Percentiles rank a stretch among this genome's conserved stretches.
These are phyloP conservation scores for Tanacetum coccineum DNA, from an alignment of 129 eudicot species.

Conservation along the genomic window DNA sequence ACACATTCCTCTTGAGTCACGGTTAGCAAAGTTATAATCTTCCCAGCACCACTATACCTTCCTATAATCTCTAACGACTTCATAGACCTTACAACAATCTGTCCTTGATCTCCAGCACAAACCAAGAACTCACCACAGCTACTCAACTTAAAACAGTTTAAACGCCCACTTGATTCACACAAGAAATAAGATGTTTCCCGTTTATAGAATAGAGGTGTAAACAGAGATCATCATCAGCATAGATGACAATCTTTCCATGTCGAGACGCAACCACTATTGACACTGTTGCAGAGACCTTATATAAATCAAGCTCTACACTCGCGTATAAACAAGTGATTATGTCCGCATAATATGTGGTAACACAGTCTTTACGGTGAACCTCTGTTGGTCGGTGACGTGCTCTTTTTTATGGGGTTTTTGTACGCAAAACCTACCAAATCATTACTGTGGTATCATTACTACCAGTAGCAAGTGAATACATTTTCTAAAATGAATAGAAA, in stretches of 20 bases:
- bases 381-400: slow-evolving; percentile 47
- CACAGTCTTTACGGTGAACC: slow-evolving; percentile 54
- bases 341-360: slow-evolving; percentile 94
- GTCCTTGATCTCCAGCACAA: slow-evolving; percentile 96
- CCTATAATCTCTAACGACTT: slow-evolving; percentile 69
- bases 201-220: slow-evolving; percentile 81
- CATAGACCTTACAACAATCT: slow-evolving; percentile 87
- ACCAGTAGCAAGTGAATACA: slow-evolving; percentile 70
- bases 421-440: slow-evolving; percentile 86
- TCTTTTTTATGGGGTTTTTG: slow-evolving; percentile 57
- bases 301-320: slow-evolving; percentile 86
- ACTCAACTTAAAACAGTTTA: slow-evolving; percentile 87
- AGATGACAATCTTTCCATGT: slow-evolving; percentile 71
- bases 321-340: slow-evolving; percentile 76
- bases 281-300: slow-evolving; percentile 82
- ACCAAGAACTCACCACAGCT: slow-evolving; percentile 89
- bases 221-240: slow-evolving; percentile 85
- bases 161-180: slow-evolving; percentile 85
- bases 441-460: slow-evolving; percentile 93
- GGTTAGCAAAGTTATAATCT: slow-evolving; percentile 62
- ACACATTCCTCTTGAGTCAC: slow-evolving; percentile 96
- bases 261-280: slow-evolving; percentile 78
- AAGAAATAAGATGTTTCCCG: slow-evolving; percentile 70
- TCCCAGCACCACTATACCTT: slow-evolving; percentile 72
- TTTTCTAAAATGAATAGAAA: too few relatives aligned